These are phyloP conservation scores for Cladosporium velox DNA, from an alignment of 2,329 filamentous ascomycete genomes.

Conservation along the genomic window DNA sequence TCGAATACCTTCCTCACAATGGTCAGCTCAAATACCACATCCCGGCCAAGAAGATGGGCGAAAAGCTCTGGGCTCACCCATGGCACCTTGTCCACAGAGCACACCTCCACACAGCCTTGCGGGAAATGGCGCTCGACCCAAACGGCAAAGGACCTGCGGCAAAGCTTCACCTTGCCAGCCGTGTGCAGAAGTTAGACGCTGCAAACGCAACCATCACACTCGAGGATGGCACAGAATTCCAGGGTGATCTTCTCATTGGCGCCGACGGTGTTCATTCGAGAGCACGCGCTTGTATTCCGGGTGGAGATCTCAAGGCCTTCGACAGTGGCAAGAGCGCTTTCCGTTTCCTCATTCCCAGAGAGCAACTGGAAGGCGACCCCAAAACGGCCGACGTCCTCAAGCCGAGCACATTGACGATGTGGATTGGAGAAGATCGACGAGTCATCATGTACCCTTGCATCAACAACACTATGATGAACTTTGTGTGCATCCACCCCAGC, in stretches of 20 bases:
- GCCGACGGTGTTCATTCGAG: conserved; percentile 38
- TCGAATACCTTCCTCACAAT: conserved; percentile 25
- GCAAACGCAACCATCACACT: conserved; percentile 30
- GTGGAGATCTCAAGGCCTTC: conserved; percentile 30
- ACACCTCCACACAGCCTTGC: conserved; percentile 35
- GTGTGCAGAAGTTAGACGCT: conserved; percentile 31
- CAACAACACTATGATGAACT: conserved; percentile 52
- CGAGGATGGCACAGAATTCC: conserved; percentile 31
- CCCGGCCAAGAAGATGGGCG: conserved; percentile 21
- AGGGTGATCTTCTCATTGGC: conserved; percentile 36
- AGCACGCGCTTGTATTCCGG: conserved; percentile 28
- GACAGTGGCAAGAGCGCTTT: conserved; percentile 58
- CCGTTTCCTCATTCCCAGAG: conserved; percentile 55
- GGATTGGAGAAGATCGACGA: conserved; percentile 46
- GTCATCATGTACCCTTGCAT: conserved; percentile 52
- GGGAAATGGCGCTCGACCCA: conserved; percentile 27
- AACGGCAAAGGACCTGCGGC: conserved; percentile 31
- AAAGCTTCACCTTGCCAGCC: conserved; percentile 30
- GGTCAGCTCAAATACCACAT: conserved; percentile 22
- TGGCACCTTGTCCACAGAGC: conserved; percentile 37
- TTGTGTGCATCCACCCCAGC: conserved; percentile 46
- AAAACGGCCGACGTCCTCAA: conserved; percentile 35
- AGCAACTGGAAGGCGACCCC: conserved; percentile 44
- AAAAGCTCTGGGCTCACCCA: conserved; percentile 32
- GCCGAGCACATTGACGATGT: conserved; percentile 46